phyloP scores from a whole-genome alignment of 495 filamentous ascomycete genomes.

The Daldinia bambusicola region DNA sequence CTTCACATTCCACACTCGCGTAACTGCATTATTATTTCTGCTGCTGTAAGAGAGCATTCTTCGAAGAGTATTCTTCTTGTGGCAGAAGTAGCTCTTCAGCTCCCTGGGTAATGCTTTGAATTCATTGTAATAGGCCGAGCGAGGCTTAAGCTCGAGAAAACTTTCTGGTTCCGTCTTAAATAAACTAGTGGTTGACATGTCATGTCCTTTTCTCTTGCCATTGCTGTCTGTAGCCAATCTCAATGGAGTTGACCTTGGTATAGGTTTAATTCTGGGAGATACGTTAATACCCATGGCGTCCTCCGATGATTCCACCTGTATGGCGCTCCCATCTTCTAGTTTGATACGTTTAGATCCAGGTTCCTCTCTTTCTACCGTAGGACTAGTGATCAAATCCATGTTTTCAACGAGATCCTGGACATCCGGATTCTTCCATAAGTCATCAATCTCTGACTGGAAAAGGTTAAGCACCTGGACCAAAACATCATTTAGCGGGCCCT shows the following conservation, averaged over 20 bases:
- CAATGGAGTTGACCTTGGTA: no score
- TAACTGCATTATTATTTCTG: neutral
- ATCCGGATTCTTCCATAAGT: slow-evolving; percentile 36
- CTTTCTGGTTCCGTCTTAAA: neutral
- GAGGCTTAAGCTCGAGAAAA: slow-evolving; percentile 25
- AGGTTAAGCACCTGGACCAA: slow-evolving; percentile 42
- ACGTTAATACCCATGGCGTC: neutral
- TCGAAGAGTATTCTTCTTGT: slow-evolving; percentile 42
- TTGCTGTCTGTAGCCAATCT: no score
- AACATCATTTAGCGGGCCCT: slow-evolving; percentile 29
- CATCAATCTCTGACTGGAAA: slow-evolving; percentile 36
- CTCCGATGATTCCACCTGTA: neutral
- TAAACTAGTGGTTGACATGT: neutral
- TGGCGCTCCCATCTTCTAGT: neutral
- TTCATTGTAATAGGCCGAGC: slow-evolving; percentile 35
- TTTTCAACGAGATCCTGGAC: slow-evolving; percentile 24
- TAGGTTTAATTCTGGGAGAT: neutral
- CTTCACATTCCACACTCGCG: slow-evolving; percentile 12
- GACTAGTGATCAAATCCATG: slow-evolving; percentile 24
- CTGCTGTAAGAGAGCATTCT: slow-evolving; percentile 36
- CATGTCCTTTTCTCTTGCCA: slow-evolving; percentile 3
- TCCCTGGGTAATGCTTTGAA: slow-evolving; percentile 25
- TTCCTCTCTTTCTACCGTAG: slow-evolving; percentile 1
- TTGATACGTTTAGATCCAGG: slow-evolving; percentile 3
- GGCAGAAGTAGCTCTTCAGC: slow-evolving; percentile 26